A percentile compares a stretch with the other conserved stretches of the same genome.
Conservation (phyloP, 768 basidiomycete species). For the Gymnopilus dilepis region DNA sequence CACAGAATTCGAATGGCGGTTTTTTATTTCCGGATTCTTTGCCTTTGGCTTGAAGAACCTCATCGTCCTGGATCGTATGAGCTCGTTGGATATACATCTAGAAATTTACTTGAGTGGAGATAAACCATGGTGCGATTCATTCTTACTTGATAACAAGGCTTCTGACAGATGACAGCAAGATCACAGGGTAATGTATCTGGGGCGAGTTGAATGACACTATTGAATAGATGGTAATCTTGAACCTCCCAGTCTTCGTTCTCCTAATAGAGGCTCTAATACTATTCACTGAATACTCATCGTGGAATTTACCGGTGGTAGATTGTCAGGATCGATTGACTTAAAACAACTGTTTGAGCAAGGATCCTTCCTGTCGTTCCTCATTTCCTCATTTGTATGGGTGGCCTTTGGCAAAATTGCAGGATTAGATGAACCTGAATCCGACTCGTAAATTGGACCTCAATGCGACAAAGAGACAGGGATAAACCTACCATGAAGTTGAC, state of each 20-base stretch:
- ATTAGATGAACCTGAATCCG: neutral
- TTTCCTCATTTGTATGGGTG: conserved; percentile 2
- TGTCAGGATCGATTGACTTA: conserved; percentile 9
- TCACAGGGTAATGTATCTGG: conserved; percentile 57
- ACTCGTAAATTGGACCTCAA: neutral
- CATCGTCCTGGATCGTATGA: conserved; percentile 22
- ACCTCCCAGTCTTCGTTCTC: conserved; percentile 32
- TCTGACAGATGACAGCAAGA: conserved; percentile 51
- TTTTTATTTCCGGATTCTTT: neutral
- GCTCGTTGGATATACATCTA: conserved; percentile 32
- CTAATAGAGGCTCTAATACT: conserved; percentile 13
- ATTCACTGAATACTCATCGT: neutral
- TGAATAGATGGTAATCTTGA: conserved; percentile 32
- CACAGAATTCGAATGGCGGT: conserved; percentile 11
- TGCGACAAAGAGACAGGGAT: no score
- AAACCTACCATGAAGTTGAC: conserved; percentile 41
- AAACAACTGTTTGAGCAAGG: conserved; percentile 17
- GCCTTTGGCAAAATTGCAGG: conserved; percentile 9
- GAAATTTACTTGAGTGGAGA: neutral
- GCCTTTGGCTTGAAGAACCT: neutral
- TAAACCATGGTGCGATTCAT: conserved; percentile 17
- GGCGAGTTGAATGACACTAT: conserved; percentile 43
- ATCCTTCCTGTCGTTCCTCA: neutral
- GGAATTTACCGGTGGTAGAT: conserved; percentile 4
- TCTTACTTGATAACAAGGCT: conserved; percentile 51